Conservation (phyloP, 345 rosid species). For the Abelmoschus esculentus region DNA sequence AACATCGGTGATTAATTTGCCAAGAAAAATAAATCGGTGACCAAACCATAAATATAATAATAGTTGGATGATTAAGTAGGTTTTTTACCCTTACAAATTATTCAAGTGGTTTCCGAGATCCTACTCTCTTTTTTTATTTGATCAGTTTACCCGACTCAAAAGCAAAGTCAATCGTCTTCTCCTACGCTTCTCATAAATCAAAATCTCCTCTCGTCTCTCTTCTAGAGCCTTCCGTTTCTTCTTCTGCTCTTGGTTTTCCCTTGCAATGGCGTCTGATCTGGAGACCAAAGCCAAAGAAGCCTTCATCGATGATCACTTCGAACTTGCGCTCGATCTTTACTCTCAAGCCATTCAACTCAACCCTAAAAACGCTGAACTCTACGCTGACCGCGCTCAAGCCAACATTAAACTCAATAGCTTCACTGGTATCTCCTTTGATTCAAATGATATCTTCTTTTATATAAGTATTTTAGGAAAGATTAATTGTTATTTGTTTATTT, state of each 20-base stretch:
- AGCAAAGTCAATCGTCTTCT: slow-evolving; percentile 1
- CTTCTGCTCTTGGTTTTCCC: neutral
- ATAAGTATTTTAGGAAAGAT: neutral
- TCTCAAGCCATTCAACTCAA: slow-evolving; percentile 60
- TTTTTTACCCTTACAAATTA: no score
- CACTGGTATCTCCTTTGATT: slow-evolving; percentile 38
- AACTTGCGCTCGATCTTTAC: slow-evolving; percentile 70
- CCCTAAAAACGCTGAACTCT: slow-evolving; percentile 64
- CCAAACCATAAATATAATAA: no score
- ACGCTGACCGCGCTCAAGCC: slow-evolving; percentile 91
- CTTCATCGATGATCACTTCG: slow-evolving; percentile 86
- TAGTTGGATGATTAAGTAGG: no score
- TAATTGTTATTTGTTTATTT: neutral
- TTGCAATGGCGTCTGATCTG: slow-evolving; percentile 60
- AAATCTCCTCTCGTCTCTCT: neutral
- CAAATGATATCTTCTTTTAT: neutral
- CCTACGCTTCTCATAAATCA: neutral
- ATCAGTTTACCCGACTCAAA: no score
- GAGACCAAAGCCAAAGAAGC: slow-evolving; percentile 74
- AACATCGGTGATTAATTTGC: no score
- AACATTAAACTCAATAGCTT: slow-evolving; percentile 57
- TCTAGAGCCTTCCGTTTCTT: slow-evolving; percentile 17
- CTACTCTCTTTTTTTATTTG: no score
- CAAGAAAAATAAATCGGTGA: no score
- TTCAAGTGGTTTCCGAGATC: no score